Conservation (phyloP, 2,329 filamentous ascomycete species). For the Alternaria tenuissima region DNA sequence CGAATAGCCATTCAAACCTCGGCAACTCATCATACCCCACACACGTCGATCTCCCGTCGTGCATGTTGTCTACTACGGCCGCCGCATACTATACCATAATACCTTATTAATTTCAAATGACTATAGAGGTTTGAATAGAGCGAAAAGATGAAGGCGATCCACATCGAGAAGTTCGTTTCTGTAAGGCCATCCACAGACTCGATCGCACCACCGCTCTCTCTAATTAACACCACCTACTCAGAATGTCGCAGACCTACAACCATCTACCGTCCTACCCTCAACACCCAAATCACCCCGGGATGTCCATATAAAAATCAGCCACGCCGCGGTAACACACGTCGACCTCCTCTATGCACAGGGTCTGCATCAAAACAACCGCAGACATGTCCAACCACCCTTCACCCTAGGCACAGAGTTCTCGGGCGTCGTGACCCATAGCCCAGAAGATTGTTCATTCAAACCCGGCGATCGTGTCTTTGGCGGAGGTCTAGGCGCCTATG, state of each 20-base stretch:
- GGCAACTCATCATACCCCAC: background rate
- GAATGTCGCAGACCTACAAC: slow-evolving; percentile 42
- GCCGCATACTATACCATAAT: background rate
- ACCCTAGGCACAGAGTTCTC: slow-evolving; percentile 68
- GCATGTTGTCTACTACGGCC: background rate
- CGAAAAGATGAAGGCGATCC: slow-evolving; percentile 32
- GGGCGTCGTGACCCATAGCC: slow-evolving; percentile 58
- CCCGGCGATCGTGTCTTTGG: slow-evolving; percentile 65
- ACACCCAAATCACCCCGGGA: slow-evolving; percentile 48
- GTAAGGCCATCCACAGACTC: slow-evolving; percentile 7
- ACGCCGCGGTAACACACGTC: slow-evolving; percentile 67
- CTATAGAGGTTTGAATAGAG: background rate
- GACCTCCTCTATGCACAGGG: slow-evolving; percentile 67
- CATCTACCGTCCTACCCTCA: slow-evolving; percentile 40
- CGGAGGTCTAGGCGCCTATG: slow-evolving; percentile 60
- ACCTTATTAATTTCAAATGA: background rate
- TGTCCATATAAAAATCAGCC: slow-evolving; percentile 59
- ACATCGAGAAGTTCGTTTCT: slow-evolving; percentile 23
- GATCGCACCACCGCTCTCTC: background rate
- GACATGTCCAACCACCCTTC: slow-evolving; percentile 66
- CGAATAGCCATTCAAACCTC: background rate
- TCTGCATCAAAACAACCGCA: slow-evolving; percentile 67
- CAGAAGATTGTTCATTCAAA: slow-evolving; percentile 46
- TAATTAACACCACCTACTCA: slow-evolving; percentile 8
- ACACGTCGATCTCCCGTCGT: slow-evolving; percentile 1